These are phyloP conservation scores for Terfezia boudieri DNA, from an alignment of 495 filamentous ascomycete genomes.

Conservation along the genomic window DNA sequence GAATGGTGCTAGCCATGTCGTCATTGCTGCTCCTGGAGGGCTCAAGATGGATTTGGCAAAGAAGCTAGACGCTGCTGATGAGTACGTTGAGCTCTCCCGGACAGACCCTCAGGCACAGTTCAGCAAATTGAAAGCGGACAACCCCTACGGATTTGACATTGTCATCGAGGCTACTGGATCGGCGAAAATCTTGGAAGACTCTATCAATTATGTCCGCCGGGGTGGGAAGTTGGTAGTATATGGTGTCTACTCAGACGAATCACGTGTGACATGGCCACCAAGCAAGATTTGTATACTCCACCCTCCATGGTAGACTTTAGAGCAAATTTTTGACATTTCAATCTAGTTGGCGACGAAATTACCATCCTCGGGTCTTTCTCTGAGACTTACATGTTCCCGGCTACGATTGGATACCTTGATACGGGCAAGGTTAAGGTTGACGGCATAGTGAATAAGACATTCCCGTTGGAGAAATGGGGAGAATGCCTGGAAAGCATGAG, in stretches of 20 bases:
- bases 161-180: constrained; percentile 42
- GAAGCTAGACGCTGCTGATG: constrained; percentile 41
- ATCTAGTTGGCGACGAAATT: constrained; percentile 31
- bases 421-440: constrained; percentile 38
- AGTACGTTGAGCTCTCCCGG: constrained; percentile 39
- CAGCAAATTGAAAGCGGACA: constrained; percentile 36
- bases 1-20: constrained; percentile 42
- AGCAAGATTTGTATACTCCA: constrained; percentile 32
- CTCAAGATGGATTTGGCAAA: constrained; percentile 49
- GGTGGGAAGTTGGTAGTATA: constrained; percentile 50
- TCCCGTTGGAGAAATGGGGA: constrained; percentile 30
- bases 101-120: constrained; percentile 32
- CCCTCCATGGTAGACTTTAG: neutral
- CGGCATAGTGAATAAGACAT: constrained; percentile 33
- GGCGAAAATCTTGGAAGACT: constrained; percentile 42
- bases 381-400: constrained; percentile 51
- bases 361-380: constrained; percentile 48
- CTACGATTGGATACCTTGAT: constrained; percentile 47
- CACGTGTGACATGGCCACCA: constrained; percentile 40
- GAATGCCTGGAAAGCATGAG: constrained; percentile 33
- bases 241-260: constrained; percentile 39
- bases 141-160: constrained; percentile 53
- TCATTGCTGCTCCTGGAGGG: constrained; percentile 41
- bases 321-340: constrained; percentile 8
- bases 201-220: constrained; percentile 43